Conservation (phyloP, 2,329 filamentous ascomycete genomes). For the Arthroderma sp. region DNA sequence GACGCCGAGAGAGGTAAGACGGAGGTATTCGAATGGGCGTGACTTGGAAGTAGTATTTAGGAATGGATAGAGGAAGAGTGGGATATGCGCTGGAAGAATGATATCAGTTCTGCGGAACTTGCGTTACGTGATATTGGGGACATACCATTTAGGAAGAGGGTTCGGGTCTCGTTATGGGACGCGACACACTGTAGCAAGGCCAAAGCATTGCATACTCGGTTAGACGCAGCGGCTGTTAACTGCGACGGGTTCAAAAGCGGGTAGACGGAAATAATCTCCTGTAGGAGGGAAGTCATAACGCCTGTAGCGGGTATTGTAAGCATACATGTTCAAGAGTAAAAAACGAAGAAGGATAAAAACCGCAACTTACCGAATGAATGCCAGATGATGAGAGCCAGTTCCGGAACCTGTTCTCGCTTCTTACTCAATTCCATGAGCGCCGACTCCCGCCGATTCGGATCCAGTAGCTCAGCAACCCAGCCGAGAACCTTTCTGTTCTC, state of each 20-base stretch:
- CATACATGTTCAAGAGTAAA: not conserved
- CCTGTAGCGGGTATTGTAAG: constrained; percentile 42
- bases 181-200: constrained; percentile 94
- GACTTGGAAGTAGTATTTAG: constrained; percentile 98
- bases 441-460: constrained; percentile 74
- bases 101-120: not conserved
- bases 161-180: constrained; percentile 90
- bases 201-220: constrained; percentile 92
- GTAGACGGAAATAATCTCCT: constrained; percentile 98
- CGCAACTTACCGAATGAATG: constrained; percentile 76
- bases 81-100: constrained; percentile 65
- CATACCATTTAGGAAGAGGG: constrained; percentile 78
- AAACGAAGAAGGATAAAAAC: not conserved
- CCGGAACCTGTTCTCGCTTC: constrained; percentile 95
- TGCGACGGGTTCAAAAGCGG: constrained; percentile 92
- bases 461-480: constrained; percentile 84
- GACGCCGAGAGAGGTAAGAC: constrained; percentile 87
- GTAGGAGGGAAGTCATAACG: constrained; percentile 93
- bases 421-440: constrained; percentile 93
- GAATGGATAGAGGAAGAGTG: constrained; percentile 94
- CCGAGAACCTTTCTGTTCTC: constrained; percentile 87
- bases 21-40: constrained; percentile 91
- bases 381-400: constrained; percentile 92
- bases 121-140: not conserved
- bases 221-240: constrained; percentile 91